phyloP scores from a whole-genome alignment of 208 protist species.

The Acanthamoeba healyi region DNA sequence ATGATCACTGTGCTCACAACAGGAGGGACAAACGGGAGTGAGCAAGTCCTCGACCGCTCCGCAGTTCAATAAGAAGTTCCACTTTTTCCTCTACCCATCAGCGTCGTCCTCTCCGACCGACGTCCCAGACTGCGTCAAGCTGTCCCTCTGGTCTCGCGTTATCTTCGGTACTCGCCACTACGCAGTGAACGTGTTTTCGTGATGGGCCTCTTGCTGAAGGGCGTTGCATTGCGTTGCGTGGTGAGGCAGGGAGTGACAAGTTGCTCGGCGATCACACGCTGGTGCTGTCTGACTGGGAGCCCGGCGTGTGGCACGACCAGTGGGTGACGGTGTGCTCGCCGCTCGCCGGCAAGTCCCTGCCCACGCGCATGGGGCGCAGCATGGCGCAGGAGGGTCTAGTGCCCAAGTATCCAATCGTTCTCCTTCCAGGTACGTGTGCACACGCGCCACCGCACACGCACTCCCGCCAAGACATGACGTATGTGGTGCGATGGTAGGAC shows the following conservation, averaged over 20 bases:
- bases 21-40: not conserved
- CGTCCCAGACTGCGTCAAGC: conserved; percentile 44
- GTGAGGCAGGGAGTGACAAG: not conserved
- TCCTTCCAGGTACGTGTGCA: conserved; percentile 50
- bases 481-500: not conserved
- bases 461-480: too few species aligned
- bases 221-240: not conserved
- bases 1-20: too few species aligned
- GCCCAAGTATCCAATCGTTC: conserved; percentile 50
- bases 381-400: conserved; percentile 25
- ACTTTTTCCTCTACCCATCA: conserved; percentile 9
- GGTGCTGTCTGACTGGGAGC: not conserved
- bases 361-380: conserved; percentile 2
- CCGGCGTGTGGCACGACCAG: conserved; percentile 23
- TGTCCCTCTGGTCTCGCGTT: not conserved
- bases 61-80: not conserved
- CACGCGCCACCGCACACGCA: too few species aligned
- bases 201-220: not conserved
- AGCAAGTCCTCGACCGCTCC: not conserved
- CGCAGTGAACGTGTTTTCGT: not conserved
- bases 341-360: not conserved
- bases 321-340: conserved; percentile 4
- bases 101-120: not conserved
- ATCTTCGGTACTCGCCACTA: not conserved
- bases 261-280: conserved; percentile 8